A percentile compares a stretch with the other conserved stretches of the same genome.
Conservation (phyloP, 2,329 filamentous ascomycete genomes). For the Botryotinia calthae region DNA sequence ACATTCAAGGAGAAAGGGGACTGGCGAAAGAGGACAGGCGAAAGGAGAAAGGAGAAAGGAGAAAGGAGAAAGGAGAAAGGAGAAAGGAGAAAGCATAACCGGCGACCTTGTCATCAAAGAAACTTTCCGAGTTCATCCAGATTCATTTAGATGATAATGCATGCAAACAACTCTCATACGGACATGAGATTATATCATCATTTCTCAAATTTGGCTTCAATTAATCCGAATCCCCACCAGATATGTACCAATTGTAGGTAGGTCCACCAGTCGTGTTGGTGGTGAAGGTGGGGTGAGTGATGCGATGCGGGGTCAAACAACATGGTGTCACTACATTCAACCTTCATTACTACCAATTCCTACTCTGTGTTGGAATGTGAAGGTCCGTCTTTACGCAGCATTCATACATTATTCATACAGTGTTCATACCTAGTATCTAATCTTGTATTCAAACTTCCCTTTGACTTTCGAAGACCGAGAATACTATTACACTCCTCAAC, state of each 20-base stretch:
- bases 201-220: background rate
- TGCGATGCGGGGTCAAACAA: constrained; percentile 3
- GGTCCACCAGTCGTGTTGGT: background rate
- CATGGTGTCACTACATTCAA: background rate
- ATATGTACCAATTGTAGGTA: background rate
- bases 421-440: background rate
- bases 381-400: background rate
- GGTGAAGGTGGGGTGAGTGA: background rate
- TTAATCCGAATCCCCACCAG: too few relatives aligned
- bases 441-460: background rate
- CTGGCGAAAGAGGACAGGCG: too few relatives aligned
- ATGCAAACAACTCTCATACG: background rate
- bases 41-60: background rate
- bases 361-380: background rate
- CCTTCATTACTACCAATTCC: background rate
- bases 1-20: background rate
- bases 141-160: background rate
- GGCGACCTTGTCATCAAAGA: background rate
- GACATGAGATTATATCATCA: background rate
- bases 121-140: background rate
- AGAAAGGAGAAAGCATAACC: background rate
- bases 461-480: background rate
- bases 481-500: background rate
- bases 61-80: background rate
- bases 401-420: background rate